Percentiles rank a stretch among this genome's conserved stretches.
Conservation (phyloP, 352 stramenopile genomes). For the Phytopythium chamaehyphon region DNA sequence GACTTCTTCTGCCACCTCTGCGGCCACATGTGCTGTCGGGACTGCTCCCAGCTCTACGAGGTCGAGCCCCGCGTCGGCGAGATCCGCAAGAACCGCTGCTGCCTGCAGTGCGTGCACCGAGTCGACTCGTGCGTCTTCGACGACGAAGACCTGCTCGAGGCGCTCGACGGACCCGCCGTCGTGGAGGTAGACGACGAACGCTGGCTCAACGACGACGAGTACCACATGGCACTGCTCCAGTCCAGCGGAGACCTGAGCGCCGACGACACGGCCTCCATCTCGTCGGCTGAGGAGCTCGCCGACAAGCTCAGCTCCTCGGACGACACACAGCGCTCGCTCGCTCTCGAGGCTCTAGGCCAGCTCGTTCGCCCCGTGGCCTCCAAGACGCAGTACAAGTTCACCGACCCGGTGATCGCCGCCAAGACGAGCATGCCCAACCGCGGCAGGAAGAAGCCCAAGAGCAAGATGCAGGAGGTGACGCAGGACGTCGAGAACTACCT, state of each 20-base stretch:
- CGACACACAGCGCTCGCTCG: conserved; percentile 10
- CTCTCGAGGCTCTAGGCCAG: conserved; percentile 19
- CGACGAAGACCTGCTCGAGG: conserved; percentile 41
- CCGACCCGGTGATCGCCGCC: conserved; percentile 10
- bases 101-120: conserved; percentile 37
- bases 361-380: conserved; percentile 20
- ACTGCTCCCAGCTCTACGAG: conserved; percentile 44
- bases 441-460: conserved; percentile 13
- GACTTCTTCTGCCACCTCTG: conserved; percentile 55
- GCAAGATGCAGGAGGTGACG: conserved; percentile 29
- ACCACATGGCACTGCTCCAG: conserved; percentile 23
- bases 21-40: conserved; percentile 34
- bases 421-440: conserved; percentile 12
- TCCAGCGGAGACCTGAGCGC: conserved; percentile 23
- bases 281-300: conserved; percentile 37
- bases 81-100: conserved; percentile 37
- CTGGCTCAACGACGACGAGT: conserved; percentile 43
- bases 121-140: conserved; percentile 43
- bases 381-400: conserved; percentile 17
- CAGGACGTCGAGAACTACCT: conserved; percentile 40
- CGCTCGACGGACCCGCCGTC: conserved; percentile 32
- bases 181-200: conserved; percentile 37
- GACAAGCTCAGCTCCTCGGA: conserved; percentile 25
- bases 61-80: conserved; percentile 40
- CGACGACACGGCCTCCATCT: conserved; percentile 32